Evolutionary conservation across 1,139 yeast species (phyloP), one percentile per base, ranked within the genome.

Genomic region (Yamadazyma mexicana): DNA sequence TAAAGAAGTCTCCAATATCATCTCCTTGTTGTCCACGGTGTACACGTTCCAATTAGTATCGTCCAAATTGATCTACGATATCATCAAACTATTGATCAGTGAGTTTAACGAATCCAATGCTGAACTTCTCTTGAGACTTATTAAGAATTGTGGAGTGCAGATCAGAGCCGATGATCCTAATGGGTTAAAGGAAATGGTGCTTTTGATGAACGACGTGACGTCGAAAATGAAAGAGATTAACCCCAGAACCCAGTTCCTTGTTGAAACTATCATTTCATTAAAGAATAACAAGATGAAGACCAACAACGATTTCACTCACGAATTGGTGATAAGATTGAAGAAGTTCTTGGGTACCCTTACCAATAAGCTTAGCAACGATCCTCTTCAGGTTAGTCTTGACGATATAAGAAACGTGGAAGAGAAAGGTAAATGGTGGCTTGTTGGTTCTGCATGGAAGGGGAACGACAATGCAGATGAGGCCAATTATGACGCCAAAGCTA

Each of bases 401-500:
- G 99, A 94, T 64, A 89, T 94, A 42, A 79, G 78, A 37, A 79
- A 78, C 46, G 75, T 87, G 22, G 87, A 82, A 10, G 77, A 83
- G 0, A 77, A 81, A 47, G 98, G 98, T 40, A 92, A 91, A 61
- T 94, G 99, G 99, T 94, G 98, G 99, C 71, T 92, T 32, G 91
- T 94, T 27, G 98, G 99, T 33, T 87, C 98, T 3, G 96, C 98
- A 0, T 92, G 98, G 97, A 86, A 80, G 54, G 91, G 91, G 1
- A 54, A 56, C 37, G 73, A 71, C 24, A 39, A 40, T 2, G 29
- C 56, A 4, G 63, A 58, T 10, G 65, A 61, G 10, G 37, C 28
- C 2, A 57, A 62, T 33, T 46, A 37, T 25, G 61, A 69, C 38
- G 56, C 58, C 14, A 58, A 60, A 15, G 73, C 69, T 1, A 58